Conservation (phyloP, 2,329 filamentous ascomycete species). For the Curvularia lunata region DNA sequence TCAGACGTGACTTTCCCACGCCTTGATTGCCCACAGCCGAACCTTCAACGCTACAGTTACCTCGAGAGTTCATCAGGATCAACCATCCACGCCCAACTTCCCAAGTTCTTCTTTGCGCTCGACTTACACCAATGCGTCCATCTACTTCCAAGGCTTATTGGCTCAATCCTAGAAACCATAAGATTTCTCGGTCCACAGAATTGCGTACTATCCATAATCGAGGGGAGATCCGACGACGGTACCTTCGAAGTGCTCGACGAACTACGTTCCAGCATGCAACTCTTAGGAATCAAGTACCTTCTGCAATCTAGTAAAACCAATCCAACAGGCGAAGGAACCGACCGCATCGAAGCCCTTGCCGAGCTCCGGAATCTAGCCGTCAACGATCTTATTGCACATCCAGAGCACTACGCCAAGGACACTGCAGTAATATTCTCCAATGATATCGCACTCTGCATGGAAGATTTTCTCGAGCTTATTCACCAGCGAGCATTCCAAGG, state of each 20-base stretch:
- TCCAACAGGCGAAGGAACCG: slow-evolving; percentile 39
- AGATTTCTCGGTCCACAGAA: slow-evolving; percentile 58
- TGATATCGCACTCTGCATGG: slow-evolving; percentile 66
- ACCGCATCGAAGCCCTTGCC: slow-evolving; percentile 58
- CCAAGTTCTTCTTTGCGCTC: slow-evolving; percentile 58
- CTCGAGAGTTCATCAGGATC: slow-evolving; percentile 14
- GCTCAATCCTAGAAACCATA: slow-evolving; percentile 59
- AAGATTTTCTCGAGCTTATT: slow-evolving; percentile 64
- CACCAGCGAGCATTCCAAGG: slow-evolving; percentile 56
- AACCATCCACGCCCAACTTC: slow-evolving; percentile 12
- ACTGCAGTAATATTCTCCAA: slow-evolving; percentile 88
- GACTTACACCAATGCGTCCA: slow-evolving; percentile 56
- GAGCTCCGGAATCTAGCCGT: slow-evolving; percentile 62
- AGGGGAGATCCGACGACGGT: slow-evolving; percentile 62
- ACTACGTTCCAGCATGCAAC: slow-evolving; percentile 50
- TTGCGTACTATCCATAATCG: slow-evolving; percentile 63
- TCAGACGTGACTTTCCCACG: slow-evolving; percentile 21
- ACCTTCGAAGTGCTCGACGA: slow-evolving; percentile 59
- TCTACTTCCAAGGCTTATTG: slow-evolving; percentile 59
- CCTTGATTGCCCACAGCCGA: slow-evolving; percentile 27
- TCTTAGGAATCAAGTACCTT: slow-evolving; percentile 51
- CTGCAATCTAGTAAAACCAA: slow-evolving; percentile 54
- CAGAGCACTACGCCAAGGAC: slow-evolving; percentile 95
- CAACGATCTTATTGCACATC: slow-evolving; percentile 55
- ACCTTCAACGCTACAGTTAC: slow-evolving; percentile 26